Evolutionary conservation across 306 rosid genomes (phyloP).

Genomic region (Vicia faba): DNA sequence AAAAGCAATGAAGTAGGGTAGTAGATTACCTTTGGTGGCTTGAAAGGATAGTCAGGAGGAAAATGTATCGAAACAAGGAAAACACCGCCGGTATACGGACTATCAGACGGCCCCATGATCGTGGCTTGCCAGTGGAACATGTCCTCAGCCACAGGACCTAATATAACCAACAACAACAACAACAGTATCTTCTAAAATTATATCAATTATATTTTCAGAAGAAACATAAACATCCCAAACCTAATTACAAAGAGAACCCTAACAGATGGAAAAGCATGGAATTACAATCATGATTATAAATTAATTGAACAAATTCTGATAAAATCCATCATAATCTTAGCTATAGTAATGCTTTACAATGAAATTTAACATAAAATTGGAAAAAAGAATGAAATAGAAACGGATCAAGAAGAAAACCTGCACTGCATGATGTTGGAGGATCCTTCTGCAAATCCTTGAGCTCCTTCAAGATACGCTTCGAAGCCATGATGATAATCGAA

Average conservation of each 20-base stretch:
- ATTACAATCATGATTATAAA: background rate
- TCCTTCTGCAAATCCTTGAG: conserved; percentile 94
- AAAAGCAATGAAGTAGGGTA: background rate
- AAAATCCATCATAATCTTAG: background rate
- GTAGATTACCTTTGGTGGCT: conserved; percentile 76
- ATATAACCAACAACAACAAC: conserved; percentile 19
- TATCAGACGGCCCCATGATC: conserved; percentile 85
- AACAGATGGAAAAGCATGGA: too few species aligned
- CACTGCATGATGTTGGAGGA: conserved; percentile 88
- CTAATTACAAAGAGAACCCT: conserved; percentile 21
- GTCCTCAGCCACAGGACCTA: conserved; percentile 96
- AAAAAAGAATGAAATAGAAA: background rate
- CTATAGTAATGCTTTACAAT: background rate
- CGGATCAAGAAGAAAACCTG: conserved; percentile 48
- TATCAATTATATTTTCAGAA: background rate
- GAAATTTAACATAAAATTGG: background rate
- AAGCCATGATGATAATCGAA: conserved; percentile 72
- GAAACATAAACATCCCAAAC: background rate
- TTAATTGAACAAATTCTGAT: background rate
- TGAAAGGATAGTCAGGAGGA: conserved; percentile 90
- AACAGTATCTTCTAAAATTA: background rate
- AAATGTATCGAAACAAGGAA: conserved; percentile 80
- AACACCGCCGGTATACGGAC: conserved; percentile 84
- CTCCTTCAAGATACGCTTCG: conserved; percentile 87
- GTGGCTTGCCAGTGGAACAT: conserved; percentile 97